A percentile compares a stretch with the other conserved stretches of the same genome.
Evolutionary conservation across 1,284 basidiomycete genomes (phyloP).

Genomic region (Phaffia rhodozyma): DNA sequence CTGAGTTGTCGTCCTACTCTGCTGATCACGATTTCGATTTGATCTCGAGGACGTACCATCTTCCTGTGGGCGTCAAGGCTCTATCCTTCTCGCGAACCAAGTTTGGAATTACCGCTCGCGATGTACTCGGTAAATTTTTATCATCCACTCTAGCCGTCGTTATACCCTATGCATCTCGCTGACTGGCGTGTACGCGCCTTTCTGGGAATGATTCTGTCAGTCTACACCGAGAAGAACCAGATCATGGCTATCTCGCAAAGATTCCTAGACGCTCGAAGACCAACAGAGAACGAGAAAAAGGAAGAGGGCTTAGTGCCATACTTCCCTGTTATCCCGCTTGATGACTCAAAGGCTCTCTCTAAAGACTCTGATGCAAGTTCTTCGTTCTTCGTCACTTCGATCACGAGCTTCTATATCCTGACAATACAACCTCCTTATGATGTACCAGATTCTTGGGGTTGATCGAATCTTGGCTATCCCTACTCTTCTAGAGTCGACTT

Average conservation of each 20-base stretch:
- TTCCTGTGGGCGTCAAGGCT: slow-evolving; percentile 55
- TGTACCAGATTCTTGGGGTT: slow-evolving; percentile 50
- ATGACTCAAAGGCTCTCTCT: slow-evolving; percentile 62
- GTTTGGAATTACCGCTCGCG: slow-evolving; percentile 76
- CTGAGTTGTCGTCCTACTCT: slow-evolving; percentile 58
- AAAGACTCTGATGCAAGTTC: neutral
- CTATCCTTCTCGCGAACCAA: slow-evolving; percentile 66
- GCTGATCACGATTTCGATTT: slow-evolving; percentile 43
- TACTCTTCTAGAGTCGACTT: slow-evolving; percentile 80
- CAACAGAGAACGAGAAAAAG: slow-evolving; percentile 62
- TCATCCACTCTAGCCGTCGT: neutral
- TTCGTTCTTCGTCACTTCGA: neutral
- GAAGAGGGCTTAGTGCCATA: slow-evolving; percentile 82
- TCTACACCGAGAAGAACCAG: slow-evolving; percentile 63
- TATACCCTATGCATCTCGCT: neutral
- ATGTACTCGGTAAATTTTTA: slow-evolving; percentile 57
- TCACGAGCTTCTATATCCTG: neutral
- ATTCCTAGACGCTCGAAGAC: slow-evolving; percentile 72
- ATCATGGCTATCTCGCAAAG: slow-evolving; percentile 62
- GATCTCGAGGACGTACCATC: slow-evolving; percentile 58
- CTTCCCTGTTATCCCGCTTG: slow-evolving; percentile 61
- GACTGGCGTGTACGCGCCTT: neutral
- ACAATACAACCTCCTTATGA: neutral
- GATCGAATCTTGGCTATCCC: slow-evolving; percentile 59
- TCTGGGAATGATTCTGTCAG: slow-evolving; percentile 33